Conservation (phyloP, 495 filamentous ascomycete species). For the Baudoinia panamericana region DNA sequence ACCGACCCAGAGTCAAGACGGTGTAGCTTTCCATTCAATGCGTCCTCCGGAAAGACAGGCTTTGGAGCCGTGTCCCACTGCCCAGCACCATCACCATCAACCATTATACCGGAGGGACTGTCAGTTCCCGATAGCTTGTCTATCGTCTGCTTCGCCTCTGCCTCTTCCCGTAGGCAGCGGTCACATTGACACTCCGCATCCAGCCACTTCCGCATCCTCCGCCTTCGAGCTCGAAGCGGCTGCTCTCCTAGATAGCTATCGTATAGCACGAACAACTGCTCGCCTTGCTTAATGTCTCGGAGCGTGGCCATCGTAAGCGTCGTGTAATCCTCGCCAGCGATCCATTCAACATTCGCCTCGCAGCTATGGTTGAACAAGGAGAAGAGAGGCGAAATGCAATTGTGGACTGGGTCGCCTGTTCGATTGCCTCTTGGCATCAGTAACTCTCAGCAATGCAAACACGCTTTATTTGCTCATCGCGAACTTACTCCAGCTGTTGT, state of each 20-base stretch:
- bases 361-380: constrained; percentile 18
- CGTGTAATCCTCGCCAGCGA: background rate
- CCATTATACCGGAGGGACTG: background rate
- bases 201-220: constrained; percentile 14
- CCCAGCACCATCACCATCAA: background rate
- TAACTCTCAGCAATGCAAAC: too few species aligned
- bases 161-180: constrained; percentile 14
- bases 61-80: constrained; percentile 7
- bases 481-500: constrained; percentile 15
- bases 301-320: background rate
- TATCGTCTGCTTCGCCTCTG: background rate
- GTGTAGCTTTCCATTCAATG: too few species aligned
- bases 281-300: constrained; percentile 1
- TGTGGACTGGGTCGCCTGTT: background rate
- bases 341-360: constrained; percentile 13
- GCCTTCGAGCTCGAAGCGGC: background rate
- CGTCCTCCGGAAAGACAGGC: constrained; percentile 13
- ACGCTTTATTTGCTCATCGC: background rate
- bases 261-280: constrained; percentile 17
- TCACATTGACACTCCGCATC: constrained; percentile 10
- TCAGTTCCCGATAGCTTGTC: background rate
- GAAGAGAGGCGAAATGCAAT: constrained; percentile 13
- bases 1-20: too few species aligned
- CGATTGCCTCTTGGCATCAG: too few species aligned
- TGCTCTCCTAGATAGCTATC: constrained; percentile 6